Percentiles rank a stretch among this genome's conserved stretches.
phyloP scores from a whole-genome alignment of 1,139 yeast genomes.

The Zygoascus hellenicus region DNA sequence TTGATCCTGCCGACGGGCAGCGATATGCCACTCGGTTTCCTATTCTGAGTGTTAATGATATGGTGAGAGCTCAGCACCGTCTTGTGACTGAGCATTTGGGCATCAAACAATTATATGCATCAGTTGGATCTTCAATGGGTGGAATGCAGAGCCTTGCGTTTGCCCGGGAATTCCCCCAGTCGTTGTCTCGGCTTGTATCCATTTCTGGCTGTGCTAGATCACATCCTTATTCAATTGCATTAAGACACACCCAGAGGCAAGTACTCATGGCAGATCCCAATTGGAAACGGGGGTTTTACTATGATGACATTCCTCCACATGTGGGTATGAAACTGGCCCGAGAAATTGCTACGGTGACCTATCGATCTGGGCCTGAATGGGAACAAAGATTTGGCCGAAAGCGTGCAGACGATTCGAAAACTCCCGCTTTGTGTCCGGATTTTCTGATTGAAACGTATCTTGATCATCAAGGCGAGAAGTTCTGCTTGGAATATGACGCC shows the following conservation, averaged over 20 bases:
- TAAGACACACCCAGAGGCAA: conserved; percentile 89
- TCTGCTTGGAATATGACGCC: conserved; percentile 86
- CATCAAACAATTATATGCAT: conserved; percentile 61
- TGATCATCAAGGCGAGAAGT: conserved; percentile 93
- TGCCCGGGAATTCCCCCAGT: conserved; percentile 76
- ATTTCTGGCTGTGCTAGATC: conserved; percentile 91
- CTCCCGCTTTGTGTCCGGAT: conserved; percentile 90
- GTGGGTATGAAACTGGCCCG: conserved; percentile 92
- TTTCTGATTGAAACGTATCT: conserved; percentile 85
- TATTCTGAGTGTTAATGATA: conserved; percentile 75
- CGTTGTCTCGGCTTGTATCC: conserved; percentile 64
- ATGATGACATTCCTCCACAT: conserved; percentile 77
- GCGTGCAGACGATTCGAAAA: conserved; percentile 69
- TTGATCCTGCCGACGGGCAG: conserved; percentile 64
- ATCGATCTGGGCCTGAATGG: conserved; percentile 97
- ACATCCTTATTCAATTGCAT: conserved; percentile 90
- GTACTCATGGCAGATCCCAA: conserved; percentile 91
- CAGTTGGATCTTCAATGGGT: conserved; percentile 93
- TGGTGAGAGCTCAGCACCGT: conserved; percentile 83
- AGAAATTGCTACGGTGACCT: conserved; percentile 89
- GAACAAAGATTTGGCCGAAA: conserved; percentile 86
- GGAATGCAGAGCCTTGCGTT: conserved; percentile 94
- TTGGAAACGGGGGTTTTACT: conserved; percentile 90
- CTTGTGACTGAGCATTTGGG: conserved; percentile 57
- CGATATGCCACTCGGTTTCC: conserved; percentile 87